These are phyloP conservation scores for Juglanconis juglandina DNA, from an alignment of 2,329 filamentous ascomycete species.

Conservation along the genomic window DNA sequence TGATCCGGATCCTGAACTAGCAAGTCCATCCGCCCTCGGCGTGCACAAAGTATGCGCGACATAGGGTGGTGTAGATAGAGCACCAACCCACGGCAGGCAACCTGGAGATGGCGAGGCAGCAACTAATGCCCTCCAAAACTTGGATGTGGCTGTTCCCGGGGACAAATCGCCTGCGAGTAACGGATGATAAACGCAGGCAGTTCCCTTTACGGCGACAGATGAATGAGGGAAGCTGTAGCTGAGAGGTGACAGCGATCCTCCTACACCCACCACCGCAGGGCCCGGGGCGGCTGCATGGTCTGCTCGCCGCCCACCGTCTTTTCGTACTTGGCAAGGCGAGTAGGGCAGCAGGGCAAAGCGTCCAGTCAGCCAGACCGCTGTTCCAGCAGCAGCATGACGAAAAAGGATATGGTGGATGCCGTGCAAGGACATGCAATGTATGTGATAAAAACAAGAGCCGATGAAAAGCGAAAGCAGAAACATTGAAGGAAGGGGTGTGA, in stretches of 20 bases:
- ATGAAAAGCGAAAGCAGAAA: constrained; percentile 27
- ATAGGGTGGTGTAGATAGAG: not conserved
- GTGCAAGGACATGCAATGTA: constrained; percentile 10
- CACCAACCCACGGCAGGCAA: not conserved
- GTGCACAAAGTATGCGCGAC: not conserved
- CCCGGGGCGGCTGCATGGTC: constrained; percentile 3
- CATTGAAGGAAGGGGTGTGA: constrained; percentile 9
- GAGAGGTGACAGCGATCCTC: constrained; percentile 19
- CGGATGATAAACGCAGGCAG: constrained; percentile 32
- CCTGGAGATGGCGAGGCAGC: not conserved
- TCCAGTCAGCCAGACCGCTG: not conserved
- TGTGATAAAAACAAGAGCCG: constrained; percentile 21
- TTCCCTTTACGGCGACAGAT: constrained; percentile 19
- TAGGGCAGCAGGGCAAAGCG: not conserved
- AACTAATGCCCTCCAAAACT: not conserved
- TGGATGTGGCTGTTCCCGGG: constrained; percentile 17
- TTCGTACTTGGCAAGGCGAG: constrained; percentile 12
- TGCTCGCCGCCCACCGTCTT: constrained; percentile 4
- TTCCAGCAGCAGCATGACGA: constrained; percentile 2
- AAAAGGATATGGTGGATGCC: not conserved
- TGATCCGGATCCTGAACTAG: constrained; percentile 3
- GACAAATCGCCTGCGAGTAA: constrained; percentile 31
- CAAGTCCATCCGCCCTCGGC: constrained; percentile 10
- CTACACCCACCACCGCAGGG: not conserved
- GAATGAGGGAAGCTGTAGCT: constrained; percentile 15